Base-by-base conservation (phyloP, 495 filamentous ascomycete species). In the Clavariopsis aquatica region DNA sequence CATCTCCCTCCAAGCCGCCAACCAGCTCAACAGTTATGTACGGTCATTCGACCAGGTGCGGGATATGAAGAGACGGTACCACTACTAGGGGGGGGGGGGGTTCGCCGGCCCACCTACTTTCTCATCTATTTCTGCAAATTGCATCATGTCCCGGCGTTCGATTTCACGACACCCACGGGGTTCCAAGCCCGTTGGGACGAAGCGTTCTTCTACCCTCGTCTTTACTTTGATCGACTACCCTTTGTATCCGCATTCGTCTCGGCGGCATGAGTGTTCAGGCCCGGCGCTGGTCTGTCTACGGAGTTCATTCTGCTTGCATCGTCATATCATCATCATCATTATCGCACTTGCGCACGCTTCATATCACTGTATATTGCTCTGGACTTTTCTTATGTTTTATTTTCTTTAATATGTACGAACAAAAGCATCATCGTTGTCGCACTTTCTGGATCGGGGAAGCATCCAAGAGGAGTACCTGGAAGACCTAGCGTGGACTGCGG, bases 41-140 rank as follows among this genome's bases (percentile, higher is more conserved):
- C 88, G 85, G 73, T 91, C 87, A 3, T 96, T 97, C 77, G 92
- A 96, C 72, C 90, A 88, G 57, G 84, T 88, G 52, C 85, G 91
- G 26, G 83, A 87, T 68, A 78, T 81, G 68, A 86, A 84, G 64
- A 78, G 87, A 69, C 81, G 85, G 56, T 75, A 83, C 72, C 49
- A 68, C 19, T 56, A 63, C 49, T 72, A 63, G 56, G 8, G n/a
- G 26, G n/a, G n/a, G n/a, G n/a, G n/a, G n/a, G n/a, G n/a, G n/a
- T n/a, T 57, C 22, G 17, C n/a, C 31, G 6, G 12, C 12, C 31
- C 31, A 34, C 19, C 28, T 27, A 1, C 43, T 43, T 28, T 36
- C 47, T n/a, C 52, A 29, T 57, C 34, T 52, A 13, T 57, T 36
- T 24, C 31, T 51, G 46, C 56, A 49, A 38, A 47, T 60, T 56